phyloP scores from a whole-genome alignment of 805 yeast species.

The Barnettozyma vustinii region DNA sequence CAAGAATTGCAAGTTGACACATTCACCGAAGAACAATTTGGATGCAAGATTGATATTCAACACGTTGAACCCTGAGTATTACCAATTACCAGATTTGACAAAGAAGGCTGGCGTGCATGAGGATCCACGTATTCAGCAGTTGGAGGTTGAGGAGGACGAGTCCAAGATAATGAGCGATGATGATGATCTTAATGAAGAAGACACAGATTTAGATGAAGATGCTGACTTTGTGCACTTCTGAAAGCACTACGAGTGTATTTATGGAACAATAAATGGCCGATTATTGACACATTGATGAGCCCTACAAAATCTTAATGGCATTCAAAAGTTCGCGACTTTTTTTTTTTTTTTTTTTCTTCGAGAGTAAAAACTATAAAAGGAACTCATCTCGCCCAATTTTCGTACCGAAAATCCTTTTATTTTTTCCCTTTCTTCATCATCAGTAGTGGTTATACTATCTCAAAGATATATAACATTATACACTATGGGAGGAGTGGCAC shows the following conservation, averaged over 20 bases:
- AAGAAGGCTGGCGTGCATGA: slow-evolving; percentile 8
- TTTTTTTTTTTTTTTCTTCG: slow-evolving; percentile 2
- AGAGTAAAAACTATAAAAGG: slow-evolving; percentile 25
- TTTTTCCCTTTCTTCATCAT: slow-evolving; percentile 37
- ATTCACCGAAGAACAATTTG: slow-evolving; percentile 31
- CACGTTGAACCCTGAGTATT: slow-evolving; percentile 16
- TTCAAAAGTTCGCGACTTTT: not conserved
- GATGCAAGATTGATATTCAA: slow-evolving; percentile 20
- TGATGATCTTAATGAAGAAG: slow-evolving; percentile 18
- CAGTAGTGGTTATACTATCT: slow-evolving; percentile 82
- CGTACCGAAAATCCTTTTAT: slow-evolving; percentile 6
- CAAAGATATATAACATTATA: slow-evolving; percentile 52
- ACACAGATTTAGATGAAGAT: slow-evolving; percentile 14
- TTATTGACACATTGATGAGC: not conserved
- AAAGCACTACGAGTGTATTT: not conserved
- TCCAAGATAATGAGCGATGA: slow-evolving; percentile 10
- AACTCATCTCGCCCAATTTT: slow-evolving; percentile 20
- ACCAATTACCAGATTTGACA: slow-evolving; percentile 22
- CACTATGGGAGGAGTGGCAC: slow-evolving; percentile 20
- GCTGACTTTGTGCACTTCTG: slow-evolving; percentile 26
- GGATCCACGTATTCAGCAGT: slow-evolving; percentile 21
- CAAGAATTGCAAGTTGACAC: slow-evolving; percentile 46
- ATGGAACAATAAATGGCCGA: not conserved
- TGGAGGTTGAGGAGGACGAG: slow-evolving; percentile 18
- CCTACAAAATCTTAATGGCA: not conserved